Evolutionary conservation across 306 rosid genomes (phyloP).

Genomic region (Quercus aquifolioides): DNA sequence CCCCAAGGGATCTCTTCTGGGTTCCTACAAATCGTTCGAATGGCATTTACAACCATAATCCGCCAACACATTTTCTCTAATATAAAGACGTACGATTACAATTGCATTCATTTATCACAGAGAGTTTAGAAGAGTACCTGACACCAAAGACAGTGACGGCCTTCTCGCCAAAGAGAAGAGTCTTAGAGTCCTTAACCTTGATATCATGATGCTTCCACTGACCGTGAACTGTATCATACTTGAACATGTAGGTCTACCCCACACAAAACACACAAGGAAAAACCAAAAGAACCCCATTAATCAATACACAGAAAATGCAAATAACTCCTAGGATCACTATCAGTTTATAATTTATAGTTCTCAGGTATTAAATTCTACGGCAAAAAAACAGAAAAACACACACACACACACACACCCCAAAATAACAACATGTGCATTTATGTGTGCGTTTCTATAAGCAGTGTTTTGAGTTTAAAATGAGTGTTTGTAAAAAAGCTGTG

Average conservation of each 20-base stretch:
- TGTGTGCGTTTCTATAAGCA: no score
- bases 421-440: no score
- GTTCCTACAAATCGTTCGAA: constrained; percentile 27
- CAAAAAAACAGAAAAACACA: no score
- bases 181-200: constrained; percentile 46
- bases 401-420: no score
- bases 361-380: no score
- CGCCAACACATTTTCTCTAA: neutral
- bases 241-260: constrained; percentile 68
- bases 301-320: neutral
- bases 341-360: neutral
- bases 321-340: neutral
- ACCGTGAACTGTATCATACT: constrained; percentile 78
- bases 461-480: no score
- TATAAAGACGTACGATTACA: neutral
- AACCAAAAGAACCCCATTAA: neutral
- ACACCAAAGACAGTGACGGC: constrained; percentile 49
- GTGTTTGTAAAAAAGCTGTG: no score
- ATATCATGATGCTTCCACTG: constrained; percentile 68
- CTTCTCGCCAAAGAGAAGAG: constrained; percentile 65
- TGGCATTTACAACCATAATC: neutral
- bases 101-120: neutral
- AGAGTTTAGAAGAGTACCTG: constrained; percentile 32
- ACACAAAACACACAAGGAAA: neutral
- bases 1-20: constrained; percentile 74